Conservation (phyloP, 129 eudicot genomes). For the Apium graveolens region DNA sequence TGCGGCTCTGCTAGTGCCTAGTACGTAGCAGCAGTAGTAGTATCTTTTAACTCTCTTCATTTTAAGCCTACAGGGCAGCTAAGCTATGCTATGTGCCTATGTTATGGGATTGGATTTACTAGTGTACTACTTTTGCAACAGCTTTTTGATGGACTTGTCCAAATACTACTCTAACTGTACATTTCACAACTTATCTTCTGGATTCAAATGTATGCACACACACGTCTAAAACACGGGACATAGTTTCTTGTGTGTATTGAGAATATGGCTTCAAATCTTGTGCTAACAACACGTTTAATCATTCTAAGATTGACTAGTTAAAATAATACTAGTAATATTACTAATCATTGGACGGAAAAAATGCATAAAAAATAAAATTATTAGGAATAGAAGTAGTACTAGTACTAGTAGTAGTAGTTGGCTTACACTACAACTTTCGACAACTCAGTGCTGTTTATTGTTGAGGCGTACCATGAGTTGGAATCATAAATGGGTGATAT, state of each 20-base stretch:
- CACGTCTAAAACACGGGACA: not conserved
- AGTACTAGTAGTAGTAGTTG: not conserved
- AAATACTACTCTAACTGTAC: not conserved
- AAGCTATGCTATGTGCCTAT: not conserved
- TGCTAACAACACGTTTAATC: not conserved
- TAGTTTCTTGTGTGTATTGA: not conserved
- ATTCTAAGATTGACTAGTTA: not conserved
- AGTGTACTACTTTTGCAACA: not conserved
- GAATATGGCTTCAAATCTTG: not conserved
- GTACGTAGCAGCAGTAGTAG: no score
- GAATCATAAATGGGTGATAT: not conserved
- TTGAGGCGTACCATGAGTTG: not conserved
- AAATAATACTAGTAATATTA: not conserved
- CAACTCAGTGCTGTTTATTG: not conserved
- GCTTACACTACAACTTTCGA: no score
- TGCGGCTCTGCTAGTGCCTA: slow-evolving; percentile 2
- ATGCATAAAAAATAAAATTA: not conserved
- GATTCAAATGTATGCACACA: not conserved
- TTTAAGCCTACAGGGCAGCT: not conserved
- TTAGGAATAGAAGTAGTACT: not conserved
- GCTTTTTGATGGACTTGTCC: not conserved
- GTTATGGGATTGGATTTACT: not conserved
- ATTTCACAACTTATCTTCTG: not conserved
- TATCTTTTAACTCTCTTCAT: not conserved
- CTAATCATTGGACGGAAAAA: not conserved